Percentiles rank a stretch among this genome's conserved stretches.
phyloP scores from a whole-genome alignment of 202 grass and related monocot genomes.

The Zoysia matrella region DNA sequence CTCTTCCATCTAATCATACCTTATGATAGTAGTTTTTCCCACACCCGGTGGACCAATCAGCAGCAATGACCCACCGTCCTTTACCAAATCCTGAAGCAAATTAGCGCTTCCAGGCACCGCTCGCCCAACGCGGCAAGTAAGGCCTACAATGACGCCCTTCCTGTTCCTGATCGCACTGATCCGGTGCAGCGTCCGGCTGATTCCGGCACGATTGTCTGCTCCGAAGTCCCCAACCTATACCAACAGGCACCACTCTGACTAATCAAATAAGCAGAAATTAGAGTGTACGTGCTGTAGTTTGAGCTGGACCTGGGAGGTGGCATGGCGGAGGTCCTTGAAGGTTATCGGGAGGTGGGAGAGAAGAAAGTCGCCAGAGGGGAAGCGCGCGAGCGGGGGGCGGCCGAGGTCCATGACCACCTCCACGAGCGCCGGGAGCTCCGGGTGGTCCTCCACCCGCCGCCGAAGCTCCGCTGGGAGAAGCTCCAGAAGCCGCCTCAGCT shows the following conservation, averaged over 20 bases:
- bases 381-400: constrained; percentile 69
- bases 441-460: constrained; percentile 59
- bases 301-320: constrained; percentile 59
- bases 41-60: constrained; percentile 91
- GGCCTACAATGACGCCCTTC: constrained; percentile 73
- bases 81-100: constrained; percentile 84
- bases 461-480: constrained; percentile 61
- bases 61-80: constrained; percentile 79
- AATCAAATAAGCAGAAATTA: not conserved
- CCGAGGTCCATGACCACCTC: constrained; percentile 94
- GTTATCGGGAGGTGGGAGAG: constrained; percentile 69
- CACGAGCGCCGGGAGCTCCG: constrained; percentile 69
- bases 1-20: constrained; percentile 39
- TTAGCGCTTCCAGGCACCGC: constrained; percentile 74
- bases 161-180: constrained; percentile 77
- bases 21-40: constrained; percentile 88
- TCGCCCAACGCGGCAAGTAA: constrained; percentile 84
- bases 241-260: not conserved
- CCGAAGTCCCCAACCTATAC: constrained; percentile 78
- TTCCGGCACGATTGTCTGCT: constrained; percentile 79
- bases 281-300: not conserved
- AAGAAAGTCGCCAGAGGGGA: constrained; percentile 84
- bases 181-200: constrained; percentile 77
- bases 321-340: constrained; percentile 65
- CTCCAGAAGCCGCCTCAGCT: constrained; percentile 63